phyloP scores from a whole-genome alignment of 371 early-diverging fungal genomes.

The Syncephalastrum contaminatum region DNA sequence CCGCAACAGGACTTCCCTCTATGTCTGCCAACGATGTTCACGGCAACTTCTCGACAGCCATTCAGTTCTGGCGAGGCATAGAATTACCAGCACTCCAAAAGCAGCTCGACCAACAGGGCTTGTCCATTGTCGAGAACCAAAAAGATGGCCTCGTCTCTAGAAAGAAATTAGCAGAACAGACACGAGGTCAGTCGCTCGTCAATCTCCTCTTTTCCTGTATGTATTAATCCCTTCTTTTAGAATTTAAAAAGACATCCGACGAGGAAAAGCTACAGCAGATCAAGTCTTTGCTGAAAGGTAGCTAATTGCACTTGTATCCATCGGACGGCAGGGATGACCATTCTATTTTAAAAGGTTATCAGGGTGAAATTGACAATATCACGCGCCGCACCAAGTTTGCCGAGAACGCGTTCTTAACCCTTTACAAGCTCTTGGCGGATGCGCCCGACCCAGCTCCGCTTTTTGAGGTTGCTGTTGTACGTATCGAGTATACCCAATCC shows the following conservation, averaged over 20 bases:
- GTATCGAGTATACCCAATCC: background rate
- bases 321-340: background rate
- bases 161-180: conserved; percentile 86
- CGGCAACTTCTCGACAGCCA: conserved; percentile 52
- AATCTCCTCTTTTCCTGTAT: no score
- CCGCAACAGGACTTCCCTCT: background rate
- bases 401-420: conserved; percentile 78
- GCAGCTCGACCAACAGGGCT: conserved; percentile 75
- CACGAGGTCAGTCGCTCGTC: conserved; percentile 60
- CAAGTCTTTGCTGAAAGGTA: conserved; percentile 72
- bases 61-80: conserved; percentile 63
- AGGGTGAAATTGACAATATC: conserved; percentile 87
- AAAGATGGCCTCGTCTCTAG: conserved; percentile 73
- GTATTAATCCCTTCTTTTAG: conserved; percentile 27
- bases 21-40: conserved; percentile 25
- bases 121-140: conserved; percentile 83
- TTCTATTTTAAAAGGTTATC: conserved; percentile 60
- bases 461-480: conserved; percentile 52
- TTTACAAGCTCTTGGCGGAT: conserved; percentile 80
- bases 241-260: conserved; percentile 77
- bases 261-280: conserved; percentile 75
- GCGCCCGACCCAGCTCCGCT: conserved; percentile 86
- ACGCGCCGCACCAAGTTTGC: conserved; percentile 82
- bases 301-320: background rate
- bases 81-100: conserved; percentile 68